Evolutionary conservation across 306 rosid genomes (phyloP), one percentile per base, ranked within the genome.

Genomic region (Acacia confusa): DNA sequence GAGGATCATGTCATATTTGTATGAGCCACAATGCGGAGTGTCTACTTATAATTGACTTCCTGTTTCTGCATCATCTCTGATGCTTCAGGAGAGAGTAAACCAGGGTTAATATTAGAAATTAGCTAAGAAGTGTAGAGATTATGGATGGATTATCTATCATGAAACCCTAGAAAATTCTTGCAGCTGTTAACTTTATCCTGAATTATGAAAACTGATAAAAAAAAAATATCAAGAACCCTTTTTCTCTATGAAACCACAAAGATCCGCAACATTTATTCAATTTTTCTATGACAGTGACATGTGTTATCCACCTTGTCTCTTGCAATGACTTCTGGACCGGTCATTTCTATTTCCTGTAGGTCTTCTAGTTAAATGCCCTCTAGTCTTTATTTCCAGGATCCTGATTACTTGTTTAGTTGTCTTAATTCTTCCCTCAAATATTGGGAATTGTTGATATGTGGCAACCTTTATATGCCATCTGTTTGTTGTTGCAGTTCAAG

Each of bases 401-500:
- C 4, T 44, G 50, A 19, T 52, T 52, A 4, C 58, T 55, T 43
- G 25, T 70, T 8, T 24, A 32, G n/a, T 43, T 43, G 36, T 41
- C 48, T 15, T 41, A n/a, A n/a, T 20, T 12, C n/a, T 15, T 6
- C 55, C 7, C 2, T 19, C 55, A 48, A 48, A 48, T 16, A 15
- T 48, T 48, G 55, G 7, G 55, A 48, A 14, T 15, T 48, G 19
- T 15, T 16, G 5, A 48, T 48, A 48, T 48, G 55, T 16, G 55
- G 55, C n/a, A 50, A 17, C 19, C 58, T 50, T 50, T 17, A 52
- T 48, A 70, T 30, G 48, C 32, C 44, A 22, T 67, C 16, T 2
- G 43, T 75, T 75, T 50, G 15, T 15, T 58, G 0, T 30, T 79
- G 75, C 91, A 95, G 99, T 84, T 93, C 80, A 93, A 93, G 92